Conservation (phyloP, 768 basidiomycete genomes). For the Naganishia antarctica region DNA sequence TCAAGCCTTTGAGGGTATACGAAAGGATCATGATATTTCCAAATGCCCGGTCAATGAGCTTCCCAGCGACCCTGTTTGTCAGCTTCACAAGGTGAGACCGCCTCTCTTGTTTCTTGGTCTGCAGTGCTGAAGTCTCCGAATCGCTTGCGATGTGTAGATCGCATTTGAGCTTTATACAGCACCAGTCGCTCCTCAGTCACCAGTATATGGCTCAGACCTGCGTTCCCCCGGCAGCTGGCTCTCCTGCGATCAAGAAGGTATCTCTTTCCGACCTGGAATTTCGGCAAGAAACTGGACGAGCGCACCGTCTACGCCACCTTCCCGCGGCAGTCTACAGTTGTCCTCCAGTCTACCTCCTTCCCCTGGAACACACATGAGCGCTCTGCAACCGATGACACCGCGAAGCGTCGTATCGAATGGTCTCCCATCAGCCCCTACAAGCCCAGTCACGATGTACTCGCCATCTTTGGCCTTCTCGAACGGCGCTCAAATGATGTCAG, state of each 20-base stretch:
- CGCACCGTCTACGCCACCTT: conserved; percentile 22
- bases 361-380: conserved; percentile 35
- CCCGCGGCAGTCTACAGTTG: conserved; percentile 13
- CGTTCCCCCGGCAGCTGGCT: conserved; percentile 39
- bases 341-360: conserved; percentile 33
- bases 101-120: too few species aligned
- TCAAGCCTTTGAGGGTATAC: conserved; percentile 73
- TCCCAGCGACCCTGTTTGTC: conserved; percentile 88
- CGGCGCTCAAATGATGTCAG: conserved; percentile 22
- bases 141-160: too few species aligned
- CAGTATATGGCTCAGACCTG: conserved; percentile 26
- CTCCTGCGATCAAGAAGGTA: conserved; percentile 35
- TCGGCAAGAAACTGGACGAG: conserved; percentile 32
- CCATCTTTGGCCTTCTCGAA: conserved; percentile 19
- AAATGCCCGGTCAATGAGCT: conserved; percentile 65
- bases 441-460: conserved; percentile 29
- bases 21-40: conserved; percentile 57
- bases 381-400: conserved; percentile 43
- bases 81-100: conserved; percentile 95
- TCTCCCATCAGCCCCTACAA: conserved; percentile 38
- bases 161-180: conserved; percentile 42
- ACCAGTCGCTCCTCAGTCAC: conserved; percentile 24
- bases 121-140: too few species aligned
- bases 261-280: conserved; percentile 31
- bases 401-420: conserved; percentile 23